phyloP scores from a whole-genome alignment of 2,329 filamentous ascomycete genomes.

The Aspergillus caelatus region DNA sequence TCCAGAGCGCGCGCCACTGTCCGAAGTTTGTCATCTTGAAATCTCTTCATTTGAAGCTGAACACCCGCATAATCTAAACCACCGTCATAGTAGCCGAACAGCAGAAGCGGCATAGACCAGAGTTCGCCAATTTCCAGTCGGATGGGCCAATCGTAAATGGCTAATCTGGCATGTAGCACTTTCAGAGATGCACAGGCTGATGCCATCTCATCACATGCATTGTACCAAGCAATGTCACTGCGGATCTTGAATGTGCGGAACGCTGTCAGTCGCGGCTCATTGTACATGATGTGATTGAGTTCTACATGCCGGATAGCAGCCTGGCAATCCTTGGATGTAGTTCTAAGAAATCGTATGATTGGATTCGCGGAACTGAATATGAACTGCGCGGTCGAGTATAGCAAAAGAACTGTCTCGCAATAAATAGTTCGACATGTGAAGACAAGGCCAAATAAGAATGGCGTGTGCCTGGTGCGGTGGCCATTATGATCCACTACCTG shows the following conservation, averaged over 20 bases:
- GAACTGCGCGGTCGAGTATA: slow-evolving; percentile 53
- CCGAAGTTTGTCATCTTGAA: slow-evolving; percentile 13
- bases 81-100: slow-evolving; percentile 13
- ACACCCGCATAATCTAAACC: slow-evolving; percentile 20
- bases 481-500: neutral
- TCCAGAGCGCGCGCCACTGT: slow-evolving; percentile 21
- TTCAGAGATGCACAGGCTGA: slow-evolving; percentile 13
- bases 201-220: slow-evolving; percentile 20
- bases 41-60: slow-evolving; percentile 18
- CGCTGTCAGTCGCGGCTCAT: slow-evolving; percentile 21
- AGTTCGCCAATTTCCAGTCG: slow-evolving; percentile 21
- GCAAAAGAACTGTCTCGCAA: slow-evolving; percentile 64
- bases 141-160: slow-evolving; percentile 25
- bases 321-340: slow-evolving; percentile 59
- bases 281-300: slow-evolving; percentile 28
- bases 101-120: slow-evolving; percentile 26
- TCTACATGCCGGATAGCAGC: slow-evolving; percentile 50
- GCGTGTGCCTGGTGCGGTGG: neutral
- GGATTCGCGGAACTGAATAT: slow-evolving; percentile 23
- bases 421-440: slow-evolving; percentile 64
- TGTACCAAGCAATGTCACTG: slow-evolving; percentile 24
- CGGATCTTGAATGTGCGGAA: slow-evolving; percentile 22
- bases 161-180: slow-evolving; percentile 21
- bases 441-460: slow-evolving; percentile 55
- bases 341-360: slow-evolving; percentile 32